Base-by-base conservation (phyloP, 306 rosid species). In the Quercus ilex region DNA sequence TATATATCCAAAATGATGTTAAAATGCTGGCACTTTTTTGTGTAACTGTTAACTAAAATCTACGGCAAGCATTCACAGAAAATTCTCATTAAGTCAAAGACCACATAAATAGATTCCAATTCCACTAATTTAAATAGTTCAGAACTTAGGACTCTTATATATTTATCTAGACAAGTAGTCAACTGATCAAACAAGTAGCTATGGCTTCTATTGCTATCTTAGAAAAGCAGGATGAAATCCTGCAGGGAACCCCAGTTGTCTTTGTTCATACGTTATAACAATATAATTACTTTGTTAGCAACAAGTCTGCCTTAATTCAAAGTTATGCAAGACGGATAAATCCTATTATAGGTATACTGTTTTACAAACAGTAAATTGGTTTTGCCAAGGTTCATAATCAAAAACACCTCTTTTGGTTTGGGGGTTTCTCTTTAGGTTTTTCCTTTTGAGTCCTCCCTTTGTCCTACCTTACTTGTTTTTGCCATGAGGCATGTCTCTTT, bases 361-460 rank as follows among this genome's bases (percentile, higher is more conserved):
- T 60, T 12, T 5, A 13, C 4, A 60, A 60, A 60, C 7, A 60
- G 31, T 11, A 60, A 60, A 60, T 21, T 60, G 17, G 6, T 13
- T 60, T 60, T 25, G 1, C 15, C 33, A 59, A 30, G 18, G 31
- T 25, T 10, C 67, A 25, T 60, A 23, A 25, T 72, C 72, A 80
- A 86, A 30, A 33, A 18, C 41, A 33, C 17, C 19, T 75, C 28
- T 3, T 60, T 1, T 17, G 4, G 87, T 49, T 49, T 49, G 53
- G 84, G 53, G 79, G 84, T 76, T 80, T 83, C 81, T 53, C 91
- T 30, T 62, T 78, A 81, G 97, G 97, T 93, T 92, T 92, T 84
- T 90, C 95, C 92, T 86, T 53, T 8, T 82, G 91, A 79, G 75
- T 69, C 78, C 79, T 87, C 77, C 60, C 19, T 5, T 10, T 83